Evolutionary conservation across 169 alveolate species (phyloP).

Genomic region (Cryptosporidium viatorum): DNA sequence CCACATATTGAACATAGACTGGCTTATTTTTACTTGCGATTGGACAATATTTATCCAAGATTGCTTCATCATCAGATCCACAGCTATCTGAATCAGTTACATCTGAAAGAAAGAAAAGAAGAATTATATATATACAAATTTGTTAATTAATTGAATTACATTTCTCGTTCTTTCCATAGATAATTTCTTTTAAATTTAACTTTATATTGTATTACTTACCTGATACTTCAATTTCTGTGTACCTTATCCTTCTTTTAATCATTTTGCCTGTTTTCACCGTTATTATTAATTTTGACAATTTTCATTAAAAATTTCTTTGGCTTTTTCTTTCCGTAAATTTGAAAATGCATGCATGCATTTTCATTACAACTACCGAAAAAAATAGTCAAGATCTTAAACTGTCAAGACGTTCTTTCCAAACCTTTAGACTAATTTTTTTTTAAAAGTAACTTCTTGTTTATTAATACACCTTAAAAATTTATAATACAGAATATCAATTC

Average conservation of each 20-base stretch:
- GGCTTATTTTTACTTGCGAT: slow-evolving; percentile 42
- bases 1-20: slow-evolving; percentile 32
- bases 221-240: slow-evolving; percentile 39
- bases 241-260: slow-evolving; percentile 33
- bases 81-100: slow-evolving; percentile 61
- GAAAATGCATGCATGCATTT: neutral
- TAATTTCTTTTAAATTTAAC: neutral
- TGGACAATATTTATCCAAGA: slow-evolving; percentile 59
- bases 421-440: no score
- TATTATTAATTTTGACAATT: neutral
- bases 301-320: neutral
- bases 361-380: no score
- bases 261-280: neutral
- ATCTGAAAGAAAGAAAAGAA: neutral
- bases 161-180: neutral
- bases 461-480: no score
- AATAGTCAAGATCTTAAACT: no score
- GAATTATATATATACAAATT: neutral
- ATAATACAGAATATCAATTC: neutral
- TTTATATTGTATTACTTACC: slow-evolving; percentile 17
- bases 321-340: neutral
- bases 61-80: slow-evolving; percentile 68
- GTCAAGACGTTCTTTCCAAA: no score
- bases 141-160: neutral
- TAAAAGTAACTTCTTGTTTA: no score